Evolutionary conservation across 176 grass and related monocot species (phyloP).

Genomic region (Musa troglodytarum): DNA sequence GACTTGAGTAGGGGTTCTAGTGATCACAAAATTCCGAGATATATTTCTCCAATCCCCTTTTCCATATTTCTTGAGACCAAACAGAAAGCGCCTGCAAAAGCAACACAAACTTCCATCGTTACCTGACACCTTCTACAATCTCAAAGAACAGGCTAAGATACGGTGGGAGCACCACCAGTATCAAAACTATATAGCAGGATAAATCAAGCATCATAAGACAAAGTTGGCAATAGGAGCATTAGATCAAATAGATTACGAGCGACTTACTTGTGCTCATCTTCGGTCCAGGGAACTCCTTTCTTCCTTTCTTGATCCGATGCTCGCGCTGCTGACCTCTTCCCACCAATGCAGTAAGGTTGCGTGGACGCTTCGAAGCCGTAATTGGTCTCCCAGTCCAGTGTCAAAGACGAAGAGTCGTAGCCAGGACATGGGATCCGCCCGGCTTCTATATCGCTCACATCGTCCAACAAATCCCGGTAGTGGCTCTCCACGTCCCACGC

Average conservation of each 20-base stretch:
- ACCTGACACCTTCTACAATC: not conserved
- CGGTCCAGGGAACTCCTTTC: conserved; percentile 26
- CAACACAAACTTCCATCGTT: not conserved
- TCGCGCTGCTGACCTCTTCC: not conserved
- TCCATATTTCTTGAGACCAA: conserved; percentile 20
- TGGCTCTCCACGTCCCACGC: conserved; percentile 12
- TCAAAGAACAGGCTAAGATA: not conserved
- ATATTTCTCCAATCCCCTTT: conserved; percentile 28
- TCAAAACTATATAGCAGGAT: not conserved
- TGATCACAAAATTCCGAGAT: conserved; percentile 13
- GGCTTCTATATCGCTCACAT: conserved; percentile 21
- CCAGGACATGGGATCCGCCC: conserved; percentile 9
- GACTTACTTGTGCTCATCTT: conserved; percentile 24
- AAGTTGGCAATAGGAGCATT: not conserved
- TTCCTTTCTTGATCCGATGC: conserved; percentile 19
- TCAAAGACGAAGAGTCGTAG: conserved; percentile 1
- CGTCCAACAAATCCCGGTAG: conserved; percentile 21
- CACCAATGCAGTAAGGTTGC: conserved; percentile 3
- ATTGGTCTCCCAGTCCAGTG: not conserved
- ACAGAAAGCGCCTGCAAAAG: conserved; percentile 9
- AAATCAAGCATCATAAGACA: not conserved
- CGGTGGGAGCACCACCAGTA: not conserved
- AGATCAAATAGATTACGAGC: not conserved
- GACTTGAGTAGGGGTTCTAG: conserved; percentile 21
- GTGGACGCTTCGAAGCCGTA: not conserved